Evolutionary conservation across 208 protist species (phyloP).

Genomic region (Trypanosoma theileri): DNA sequence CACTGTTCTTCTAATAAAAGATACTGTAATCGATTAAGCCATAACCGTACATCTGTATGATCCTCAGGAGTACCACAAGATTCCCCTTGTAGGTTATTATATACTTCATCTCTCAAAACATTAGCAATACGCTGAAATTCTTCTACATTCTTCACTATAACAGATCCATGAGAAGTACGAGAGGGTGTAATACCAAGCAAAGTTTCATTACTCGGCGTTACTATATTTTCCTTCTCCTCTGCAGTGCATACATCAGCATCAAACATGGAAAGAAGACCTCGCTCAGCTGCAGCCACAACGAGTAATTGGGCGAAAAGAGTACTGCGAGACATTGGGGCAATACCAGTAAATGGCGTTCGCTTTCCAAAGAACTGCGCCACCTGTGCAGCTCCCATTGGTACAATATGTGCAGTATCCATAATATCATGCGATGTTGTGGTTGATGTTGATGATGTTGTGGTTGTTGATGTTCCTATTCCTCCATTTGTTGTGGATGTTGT

Average conservation of each 20-base stretch:
- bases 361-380: conserved; percentile 67
- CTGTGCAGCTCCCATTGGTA: conserved; percentile 30
- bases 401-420: conserved; percentile 6
- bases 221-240: background rate
- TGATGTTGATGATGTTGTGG: conserved; percentile 9
- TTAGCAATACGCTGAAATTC: conserved; percentile 21
- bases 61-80: background rate
- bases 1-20: conserved; percentile 38
- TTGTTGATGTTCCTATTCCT: too few species aligned
- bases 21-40: conserved; percentile 73
- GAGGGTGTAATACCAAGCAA: background rate
- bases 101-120: conserved; percentile 23
- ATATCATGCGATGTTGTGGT: background rate
- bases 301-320: conserved; percentile 65
- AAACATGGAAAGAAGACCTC: conserved; percentile 32
- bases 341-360: conserved; percentile 63
- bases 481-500: background rate
- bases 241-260: background rate
- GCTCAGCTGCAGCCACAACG: conserved; percentile 62
- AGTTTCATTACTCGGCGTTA: background rate
- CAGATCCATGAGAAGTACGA: background rate
- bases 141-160: conserved; percentile 23
- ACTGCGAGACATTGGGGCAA: conserved; percentile 45
- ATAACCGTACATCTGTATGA: conserved; percentile 60
- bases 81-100: background rate